A percentile compares a stretch with the other conserved stretches of the same genome.
These are phyloP conservation scores for Eustoma russellianum DNA, from an alignment of 257 asterid genomes.

Conservation along the genomic window DNA sequence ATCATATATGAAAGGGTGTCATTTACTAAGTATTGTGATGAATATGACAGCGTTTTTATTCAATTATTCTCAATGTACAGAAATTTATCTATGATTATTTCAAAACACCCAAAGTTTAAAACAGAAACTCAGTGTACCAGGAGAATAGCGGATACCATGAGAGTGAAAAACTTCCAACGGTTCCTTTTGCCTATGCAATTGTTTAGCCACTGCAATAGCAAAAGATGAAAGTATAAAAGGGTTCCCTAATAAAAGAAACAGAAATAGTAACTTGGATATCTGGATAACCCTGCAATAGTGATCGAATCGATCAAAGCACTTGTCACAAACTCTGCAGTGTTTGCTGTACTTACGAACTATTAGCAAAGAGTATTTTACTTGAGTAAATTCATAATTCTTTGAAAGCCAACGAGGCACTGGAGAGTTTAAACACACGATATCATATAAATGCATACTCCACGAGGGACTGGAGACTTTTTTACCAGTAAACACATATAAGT, in stretches of 20 bases:
- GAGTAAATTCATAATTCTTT: background rate
- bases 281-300: slow-evolving; percentile 93
- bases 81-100: too few species aligned
- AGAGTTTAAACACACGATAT: background rate
- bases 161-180: slow-evolving; percentile 79
- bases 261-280: background rate
- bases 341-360: slow-evolving; percentile 96
- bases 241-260: background rate
- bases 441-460: background rate
- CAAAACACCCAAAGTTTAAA: background rate
- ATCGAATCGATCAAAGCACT: slow-evolving; percentile 88
- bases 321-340: slow-evolving; percentile 97
- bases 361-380: slow-evolving; percentile 12
- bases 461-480: background rate
- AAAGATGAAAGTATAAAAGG: slow-evolving; percentile 14
- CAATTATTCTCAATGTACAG: too few species aligned
- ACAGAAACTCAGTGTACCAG: slow-evolving; percentile 52
- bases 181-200: slow-evolving; percentile 95
- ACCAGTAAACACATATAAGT: background rate
- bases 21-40: too few species aligned
- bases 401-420: background rate
- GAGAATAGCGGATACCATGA: slow-evolving; percentile 91
- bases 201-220: slow-evolving; percentile 81
- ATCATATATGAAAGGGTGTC: too few species aligned
- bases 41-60: too few species aligned